These are phyloP conservation scores for Ophiostoma sp. DNA, from an alignment of 2,329 filamentous ascomycete species.

Conservation along the genomic window DNA sequence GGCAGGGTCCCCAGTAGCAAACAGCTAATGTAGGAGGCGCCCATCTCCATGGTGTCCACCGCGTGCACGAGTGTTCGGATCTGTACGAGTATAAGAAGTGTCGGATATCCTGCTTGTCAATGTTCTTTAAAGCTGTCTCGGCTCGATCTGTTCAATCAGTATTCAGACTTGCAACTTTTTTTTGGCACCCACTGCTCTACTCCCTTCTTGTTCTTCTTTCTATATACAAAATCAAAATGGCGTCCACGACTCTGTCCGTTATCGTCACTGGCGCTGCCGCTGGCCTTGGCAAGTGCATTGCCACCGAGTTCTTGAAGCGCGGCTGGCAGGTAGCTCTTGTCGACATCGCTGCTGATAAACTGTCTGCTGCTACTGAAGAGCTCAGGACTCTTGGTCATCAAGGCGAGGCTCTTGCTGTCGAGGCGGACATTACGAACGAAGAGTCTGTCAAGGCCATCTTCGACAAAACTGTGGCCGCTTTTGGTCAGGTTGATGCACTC, in stretches of 20 bases:
- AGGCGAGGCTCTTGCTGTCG: neutral
- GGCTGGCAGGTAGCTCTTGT: conserved; percentile 15
- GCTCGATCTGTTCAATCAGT: neutral
- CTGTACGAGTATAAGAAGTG: neutral
- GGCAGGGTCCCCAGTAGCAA: neutral
- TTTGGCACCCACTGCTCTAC: neutral
- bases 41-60: neutral
- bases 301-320: conserved; percentile 14
- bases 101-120: neutral
- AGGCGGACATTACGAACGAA: conserved; percentile 37
- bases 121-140: neutral
- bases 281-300: conserved; percentile 7
- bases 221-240: neutral
- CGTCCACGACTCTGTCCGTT: neutral
- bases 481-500: conserved; percentile 52
- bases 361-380: neutral
- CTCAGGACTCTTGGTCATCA: neutral
- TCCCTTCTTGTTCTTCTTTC: neutral
- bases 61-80: neutral
- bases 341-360: conserved; percentile 2
- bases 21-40: neutral
- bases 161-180: neutral
- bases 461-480: conserved; percentile 35
- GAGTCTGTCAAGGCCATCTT: conserved; percentile 37
- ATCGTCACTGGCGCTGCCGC: conserved; percentile 15